Percentiles rank a stretch among this genome's conserved stretches.
Evolutionary conservation across 257 asterid species (phyloP).

Genomic region (Marsdenia floribunda): DNA sequence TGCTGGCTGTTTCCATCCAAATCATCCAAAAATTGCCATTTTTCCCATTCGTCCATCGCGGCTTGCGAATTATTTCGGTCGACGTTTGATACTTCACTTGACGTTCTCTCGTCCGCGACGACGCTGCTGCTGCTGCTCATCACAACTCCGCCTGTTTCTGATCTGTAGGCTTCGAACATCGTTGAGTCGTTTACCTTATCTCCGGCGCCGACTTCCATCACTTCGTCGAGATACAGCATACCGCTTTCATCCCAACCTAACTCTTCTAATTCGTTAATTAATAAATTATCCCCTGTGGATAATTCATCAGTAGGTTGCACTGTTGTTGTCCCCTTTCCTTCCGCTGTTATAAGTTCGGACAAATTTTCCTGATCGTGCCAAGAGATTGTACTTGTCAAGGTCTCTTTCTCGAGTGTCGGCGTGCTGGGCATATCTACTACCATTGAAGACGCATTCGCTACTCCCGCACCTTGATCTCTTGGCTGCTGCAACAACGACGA

Average conservation of each 20-base stretch:
- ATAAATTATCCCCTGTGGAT: no score
- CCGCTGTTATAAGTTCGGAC: no score
- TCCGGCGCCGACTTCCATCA: slow-evolving; percentile 4
- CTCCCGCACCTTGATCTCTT: neutral
- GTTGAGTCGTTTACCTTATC: neutral
- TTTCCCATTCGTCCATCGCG: neutral
- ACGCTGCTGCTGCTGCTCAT: no score
- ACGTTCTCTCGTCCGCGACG: neutral
- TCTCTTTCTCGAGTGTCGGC: slow-evolving; percentile 38
- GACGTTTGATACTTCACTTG: slow-evolving; percentile 4
- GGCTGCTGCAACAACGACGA: slow-evolving; percentile 3
- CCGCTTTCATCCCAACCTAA: neutral
- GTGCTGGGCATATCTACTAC: slow-evolving; percentile 36
- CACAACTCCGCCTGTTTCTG: neutral
- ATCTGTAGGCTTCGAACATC: neutral
- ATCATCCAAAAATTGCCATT: slow-evolving; percentile 32
- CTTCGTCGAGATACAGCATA: slow-evolving; percentile 23
- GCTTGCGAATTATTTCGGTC: neutral
- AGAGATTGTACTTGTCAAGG: slow-evolving; percentile 16
- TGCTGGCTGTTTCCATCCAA: slow-evolving; percentile 4
- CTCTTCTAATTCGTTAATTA: neutral
- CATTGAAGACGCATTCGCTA: neutral
- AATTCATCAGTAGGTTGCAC: neutral
- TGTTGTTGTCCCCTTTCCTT: neutral
- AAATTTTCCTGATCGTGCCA: slow-evolving; percentile 9